These are phyloP conservation scores for Fusarium tupiense DNA, from an alignment of 2,329 filamentous ascomycete genomes.

Conservation along the genomic window DNA sequence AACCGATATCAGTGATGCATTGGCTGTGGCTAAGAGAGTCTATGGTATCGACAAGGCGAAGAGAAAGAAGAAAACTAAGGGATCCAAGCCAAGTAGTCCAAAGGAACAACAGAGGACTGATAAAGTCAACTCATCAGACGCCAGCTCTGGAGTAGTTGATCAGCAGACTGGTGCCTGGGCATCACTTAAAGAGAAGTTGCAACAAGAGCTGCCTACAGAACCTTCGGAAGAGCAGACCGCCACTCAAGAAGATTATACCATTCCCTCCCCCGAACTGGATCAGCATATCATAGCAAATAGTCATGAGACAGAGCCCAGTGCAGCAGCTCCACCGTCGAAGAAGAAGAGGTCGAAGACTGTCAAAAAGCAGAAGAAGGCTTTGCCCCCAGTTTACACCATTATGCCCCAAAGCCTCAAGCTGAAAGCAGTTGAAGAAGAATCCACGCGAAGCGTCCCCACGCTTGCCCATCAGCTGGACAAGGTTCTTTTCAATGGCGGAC, in stretches of 20 bases:
- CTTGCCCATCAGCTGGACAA: conserved; percentile 82
- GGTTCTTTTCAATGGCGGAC: conserved; percentile 94
- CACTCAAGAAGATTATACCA: not conserved
- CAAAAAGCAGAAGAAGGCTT: not conserved
- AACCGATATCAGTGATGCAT: conserved; percentile 31
- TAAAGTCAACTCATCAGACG: not conserved
- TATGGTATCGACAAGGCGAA: conserved; percentile 31
- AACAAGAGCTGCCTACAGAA: conserved; percentile 12
- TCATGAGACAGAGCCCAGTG: not conserved
- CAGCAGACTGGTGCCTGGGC: conserved; percentile 40
- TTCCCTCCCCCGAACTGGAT: not conserved
- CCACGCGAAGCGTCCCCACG: conserved; percentile 60
- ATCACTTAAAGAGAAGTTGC: conserved; percentile 43
- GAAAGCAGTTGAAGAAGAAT: conserved; percentile 46
- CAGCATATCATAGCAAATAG: not conserved
- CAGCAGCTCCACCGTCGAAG: not conserved
- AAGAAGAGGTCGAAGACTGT: not conserved
- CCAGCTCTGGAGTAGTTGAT: not conserved
- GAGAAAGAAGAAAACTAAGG: conserved; percentile 2
- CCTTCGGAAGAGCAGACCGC: not conserved
- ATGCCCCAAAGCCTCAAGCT: conserved; percentile 40
- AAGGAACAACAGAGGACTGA: not conserved
- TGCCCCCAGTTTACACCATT: conserved; percentile 44
- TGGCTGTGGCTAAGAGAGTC: conserved; percentile 39
- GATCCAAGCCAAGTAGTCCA: not conserved